Conservation (phyloP, 2,329 filamentous ascomycete species). For the Sporothrix globosa region DNA sequence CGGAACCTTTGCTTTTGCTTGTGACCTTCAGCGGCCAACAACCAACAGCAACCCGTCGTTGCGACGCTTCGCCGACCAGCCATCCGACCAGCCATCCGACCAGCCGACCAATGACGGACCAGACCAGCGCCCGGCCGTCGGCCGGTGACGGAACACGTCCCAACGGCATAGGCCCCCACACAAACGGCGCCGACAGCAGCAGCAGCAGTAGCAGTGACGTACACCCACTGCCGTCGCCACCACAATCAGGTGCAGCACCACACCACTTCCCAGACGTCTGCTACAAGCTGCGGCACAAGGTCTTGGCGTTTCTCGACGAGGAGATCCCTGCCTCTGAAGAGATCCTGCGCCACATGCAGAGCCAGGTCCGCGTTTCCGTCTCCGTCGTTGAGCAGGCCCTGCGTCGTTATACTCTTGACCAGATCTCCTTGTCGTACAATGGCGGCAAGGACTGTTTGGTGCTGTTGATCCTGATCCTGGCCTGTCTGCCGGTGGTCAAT, state of each 20-base stretch:
- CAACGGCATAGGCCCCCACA: conserved; percentile 20
- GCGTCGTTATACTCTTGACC: conserved; percentile 73
- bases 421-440: conserved; percentile 92
- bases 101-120: conserved; percentile 19
- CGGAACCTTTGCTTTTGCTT: neutral
- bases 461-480: conserved; percentile 82
- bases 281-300: conserved; percentile 59
- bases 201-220: too few species aligned
- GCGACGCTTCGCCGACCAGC: neutral
- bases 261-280: conserved; percentile 46
- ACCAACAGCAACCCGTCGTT: neutral
- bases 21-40: neutral
- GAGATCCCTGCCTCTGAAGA: conserved; percentile 54
- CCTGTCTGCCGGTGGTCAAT: conserved; percentile 52
- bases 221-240: neutral
- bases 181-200: conserved; percentile 16
- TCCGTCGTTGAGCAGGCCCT: conserved; percentile 75
- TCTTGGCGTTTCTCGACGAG: conserved; percentile 68
- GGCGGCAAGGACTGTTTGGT: conserved; percentile 98
- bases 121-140: conserved; percentile 5
- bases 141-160: neutral
- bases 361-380: conserved; percentile 73
- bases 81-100: too few species aligned
- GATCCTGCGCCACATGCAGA: conserved; percentile 67
- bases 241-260: neutral